phyloP scores from a whole-genome alignment of 2,329 filamentous ascomycete genomes.

The Decorospora gaudefroyi region DNA sequence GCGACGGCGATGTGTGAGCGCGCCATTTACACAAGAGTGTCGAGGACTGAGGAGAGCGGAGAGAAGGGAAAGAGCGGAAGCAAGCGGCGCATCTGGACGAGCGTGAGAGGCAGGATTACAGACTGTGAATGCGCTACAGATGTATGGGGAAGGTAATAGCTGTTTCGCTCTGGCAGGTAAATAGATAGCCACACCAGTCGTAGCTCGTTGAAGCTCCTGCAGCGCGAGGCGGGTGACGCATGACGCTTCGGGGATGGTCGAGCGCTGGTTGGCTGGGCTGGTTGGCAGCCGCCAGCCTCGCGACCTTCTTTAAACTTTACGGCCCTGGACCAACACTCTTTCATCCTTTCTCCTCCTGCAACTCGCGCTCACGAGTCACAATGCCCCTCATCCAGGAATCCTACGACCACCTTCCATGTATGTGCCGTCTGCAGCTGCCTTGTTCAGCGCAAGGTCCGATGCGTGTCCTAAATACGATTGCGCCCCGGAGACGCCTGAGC shows the following conservation, averaged over 20 bases:
- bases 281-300: constrained; percentile 9
- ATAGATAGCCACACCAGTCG: no score
- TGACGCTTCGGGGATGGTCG: constrained; percentile 21
- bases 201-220: no score
- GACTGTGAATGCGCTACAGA: no score
- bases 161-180: no score
- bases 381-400: constrained; percentile 72
- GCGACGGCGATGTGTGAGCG: constrained; percentile 48
- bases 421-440: constrained; percentile 34
- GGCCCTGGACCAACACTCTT: constrained; percentile 8
- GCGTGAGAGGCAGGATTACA: not conserved
- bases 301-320: constrained; percentile 17
- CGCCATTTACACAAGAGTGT: constrained; percentile 41
- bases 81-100: constrained; percentile 15
- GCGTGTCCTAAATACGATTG: constrained; percentile 10
- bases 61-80: constrained; percentile 1
- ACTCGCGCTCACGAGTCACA: constrained; percentile 30
- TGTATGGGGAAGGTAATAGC: constrained; percentile 8
- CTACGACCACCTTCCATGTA: constrained; percentile 83
- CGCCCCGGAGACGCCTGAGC: no score
- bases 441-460: constrained; percentile 64
- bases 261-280: constrained; percentile 17
- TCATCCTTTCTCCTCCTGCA: constrained; percentile 23
- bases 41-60: constrained; percentile 24
- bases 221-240: no score